Percentiles rank a stretch among this genome's conserved stretches.
Evolutionary conservation across 768 basidiomycete species (phyloP).

Genomic region (Gymnopilus dilepis): DNA sequence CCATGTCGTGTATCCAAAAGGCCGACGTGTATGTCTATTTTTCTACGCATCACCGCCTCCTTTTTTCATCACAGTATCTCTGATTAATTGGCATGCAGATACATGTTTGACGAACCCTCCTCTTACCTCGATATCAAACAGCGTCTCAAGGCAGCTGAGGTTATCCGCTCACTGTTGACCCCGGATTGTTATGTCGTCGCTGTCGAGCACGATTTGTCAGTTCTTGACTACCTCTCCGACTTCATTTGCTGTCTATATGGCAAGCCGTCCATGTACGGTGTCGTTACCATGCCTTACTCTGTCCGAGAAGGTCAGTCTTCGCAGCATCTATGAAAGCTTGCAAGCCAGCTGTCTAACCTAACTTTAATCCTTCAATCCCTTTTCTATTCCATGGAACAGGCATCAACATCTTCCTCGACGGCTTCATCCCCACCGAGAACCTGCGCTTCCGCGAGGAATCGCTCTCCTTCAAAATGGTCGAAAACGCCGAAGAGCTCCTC

Average conservation of each 20-base stretch:
- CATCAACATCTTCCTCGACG: constrained; percentile 99
- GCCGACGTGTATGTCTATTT: constrained; percentile 85
- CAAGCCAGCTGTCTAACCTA: too few relatives aligned
- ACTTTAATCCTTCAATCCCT: not conserved
- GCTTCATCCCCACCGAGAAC: constrained; percentile 98
- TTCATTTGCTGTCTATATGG: constrained; percentile 98
- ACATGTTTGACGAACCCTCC: constrained; percentile 99
- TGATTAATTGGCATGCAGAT: constrained; percentile 47
- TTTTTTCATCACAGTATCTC: constrained; percentile 2
- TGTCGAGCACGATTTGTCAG: constrained; percentile 98
- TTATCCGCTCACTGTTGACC: constrained; percentile 85
- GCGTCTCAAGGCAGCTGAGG: constrained; percentile 91
- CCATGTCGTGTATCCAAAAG: constrained; percentile 92
- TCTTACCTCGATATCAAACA: constrained; percentile 98
- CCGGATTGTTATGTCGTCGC: constrained; percentile 93
- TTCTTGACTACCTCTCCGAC: constrained; percentile 97
- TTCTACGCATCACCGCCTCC: not conserved
- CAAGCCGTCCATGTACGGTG: constrained; percentile 96
- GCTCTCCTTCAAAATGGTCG: constrained; percentile 96
- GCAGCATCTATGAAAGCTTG: not conserved
- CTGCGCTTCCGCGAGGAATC: constrained; percentile 97
- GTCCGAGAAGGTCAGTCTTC: constrained; percentile 85
- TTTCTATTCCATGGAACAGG: constrained; percentile 57
- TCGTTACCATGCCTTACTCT: constrained; percentile 98
- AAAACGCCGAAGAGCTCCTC: constrained; percentile 90